A percentile compares a stretch with the other conserved stretches of the same genome.
Conservation (phyloP, 441 rosid genomes). For the Adansonia rubrostipa region DNA sequence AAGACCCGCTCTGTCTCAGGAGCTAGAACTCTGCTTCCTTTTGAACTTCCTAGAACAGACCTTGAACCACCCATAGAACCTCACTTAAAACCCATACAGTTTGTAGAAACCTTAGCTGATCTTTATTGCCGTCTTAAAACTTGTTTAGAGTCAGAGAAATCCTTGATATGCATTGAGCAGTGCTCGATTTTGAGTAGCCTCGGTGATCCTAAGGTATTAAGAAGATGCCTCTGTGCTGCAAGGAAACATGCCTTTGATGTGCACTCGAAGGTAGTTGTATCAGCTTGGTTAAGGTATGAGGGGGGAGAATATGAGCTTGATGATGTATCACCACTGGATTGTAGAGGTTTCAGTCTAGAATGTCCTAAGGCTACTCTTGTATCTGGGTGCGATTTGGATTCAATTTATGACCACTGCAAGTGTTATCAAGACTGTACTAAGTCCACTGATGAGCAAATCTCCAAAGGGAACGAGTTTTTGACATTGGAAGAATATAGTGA, state of each 20-base stretch:
- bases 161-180: conserved; percentile 48
- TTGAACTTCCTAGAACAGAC: conserved; percentile 59
- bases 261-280: conserved; percentile 63
- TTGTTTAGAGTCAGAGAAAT: conserved; percentile 43
- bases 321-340: conserved; percentile 61
- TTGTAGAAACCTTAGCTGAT: conserved; percentile 56
- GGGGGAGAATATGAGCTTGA: conserved; percentile 68
- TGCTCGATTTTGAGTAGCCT: conserved; percentile 49
- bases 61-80: conserved; percentile 64
- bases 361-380: conserved; percentile 59
- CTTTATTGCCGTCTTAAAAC: conserved; percentile 50
- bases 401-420: conserved; percentile 50
- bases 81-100: conserved; percentile 56
- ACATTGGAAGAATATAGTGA: conserved; percentile 50
- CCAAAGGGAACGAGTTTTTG: conserved; percentile 31
- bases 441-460: conserved; percentile 17
- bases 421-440: conserved; percentile 36
- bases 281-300: conserved; percentile 70
- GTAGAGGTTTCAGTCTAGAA: conserved; percentile 57
- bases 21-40: conserved; percentile 52
- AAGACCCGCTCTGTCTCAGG: conserved; percentile 43
- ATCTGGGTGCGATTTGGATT: conserved; percentile 48
- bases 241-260: conserved; percentile 62
- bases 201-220: conserved; percentile 62
- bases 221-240: conserved; percentile 58